Base-by-base conservation (phyloP, 1,284 basidiomycete species). In the Tilletia setariae region DNA sequence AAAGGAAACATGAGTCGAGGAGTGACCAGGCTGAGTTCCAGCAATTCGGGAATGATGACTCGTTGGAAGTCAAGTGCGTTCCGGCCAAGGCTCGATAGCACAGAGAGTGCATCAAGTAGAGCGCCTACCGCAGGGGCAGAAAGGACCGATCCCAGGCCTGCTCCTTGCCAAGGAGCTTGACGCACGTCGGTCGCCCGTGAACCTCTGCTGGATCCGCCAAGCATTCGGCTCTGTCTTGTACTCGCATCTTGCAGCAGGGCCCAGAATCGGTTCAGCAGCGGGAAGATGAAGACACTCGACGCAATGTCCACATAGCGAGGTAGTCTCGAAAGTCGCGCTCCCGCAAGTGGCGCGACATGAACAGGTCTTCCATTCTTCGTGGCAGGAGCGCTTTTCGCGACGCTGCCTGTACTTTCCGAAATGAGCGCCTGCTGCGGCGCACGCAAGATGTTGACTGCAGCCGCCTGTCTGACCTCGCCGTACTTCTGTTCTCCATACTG, bases 191-290 rank as follows among this genome's bases (percentile, higher is more conserved):
- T 25, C n/a, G 44, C 42, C 19, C 49, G 35, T 13, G 32, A 16
- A 2, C 23, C 23, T 15, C 23, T 30, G 11, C 42, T 44, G 40
- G 62, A 25, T 51, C n/a, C 49, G 16, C 16, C 15, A 2, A 47
- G 13, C 35, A 32, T 35, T n/a, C 64, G 42, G 30, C 49, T 53
- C 21, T 49, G 49, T 23, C 49, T 25, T 21, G 9, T 47, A 30
- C 35, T 40, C 2, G 35, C 21, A 42, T 70, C 40, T 25, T 46
- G 23, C 23, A 73, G 42, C 56, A 76, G 71, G 9, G 68, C 67
- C 91, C 93, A 95, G 83, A 97, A 95, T 8, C 90, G 88, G 76
- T 93, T 91, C 80, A 97, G 87, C 40, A 97, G 85, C 0, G 95
- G 95, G 67, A 90, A 88, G 65, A 96, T 87, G 76, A 84, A 83